Evolutionary conservation across 139 green algal species (phyloP), one percentile per base, ranked within the genome.

Genomic region (Auxenochlorella protothecoides): DNA sequence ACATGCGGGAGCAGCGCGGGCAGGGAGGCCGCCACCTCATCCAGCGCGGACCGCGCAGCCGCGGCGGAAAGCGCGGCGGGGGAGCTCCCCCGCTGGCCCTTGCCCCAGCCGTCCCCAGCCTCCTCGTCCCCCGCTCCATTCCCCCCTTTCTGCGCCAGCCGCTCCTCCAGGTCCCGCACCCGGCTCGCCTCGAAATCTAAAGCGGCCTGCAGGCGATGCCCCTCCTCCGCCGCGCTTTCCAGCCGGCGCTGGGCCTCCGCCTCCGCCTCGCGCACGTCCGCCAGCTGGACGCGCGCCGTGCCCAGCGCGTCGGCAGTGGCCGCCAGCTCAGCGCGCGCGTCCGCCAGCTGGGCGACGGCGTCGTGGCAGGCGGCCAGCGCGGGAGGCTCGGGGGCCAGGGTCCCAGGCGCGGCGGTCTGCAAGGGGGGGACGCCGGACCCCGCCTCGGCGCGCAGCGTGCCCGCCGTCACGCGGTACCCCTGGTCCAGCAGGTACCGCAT

Each of bases 1-100:
- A 79, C 66, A 56, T 75, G 63, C 5, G 69, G 74, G 5, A 75
- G n/a, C 16, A 79, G 68, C 52, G 55, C 27, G 5, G 74, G 74
- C 59, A 79, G 65, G 55, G 56, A 62, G 51, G 63, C 56, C 53
- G 69, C 74, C 57, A 75, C 69, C 6, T 63, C 69, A 3, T 51
- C 51, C 52, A 79, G 69, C 9, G 74, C 74, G 27, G 27, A 3
- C 55, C 74, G 56, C 75, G 65, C 57, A 63, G 14, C 5, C 63
- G 54, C 63, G 70, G 15, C 51, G 14, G 51, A 7, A 5, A 14
- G 53, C 55, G 53, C 11, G 2, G 63, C 13, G 63, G 27, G 27
- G 27, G 27, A 44, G 27, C 27, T 44, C 27, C 27, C 27, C 27
- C 27, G 27, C 27, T 44, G 27, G 27, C 27, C 27, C 27, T 44